Evolutionary conservation across 2,329 filamentous ascomycete genomes (phyloP).

Genomic region (Talaromyces piceae): DNA sequence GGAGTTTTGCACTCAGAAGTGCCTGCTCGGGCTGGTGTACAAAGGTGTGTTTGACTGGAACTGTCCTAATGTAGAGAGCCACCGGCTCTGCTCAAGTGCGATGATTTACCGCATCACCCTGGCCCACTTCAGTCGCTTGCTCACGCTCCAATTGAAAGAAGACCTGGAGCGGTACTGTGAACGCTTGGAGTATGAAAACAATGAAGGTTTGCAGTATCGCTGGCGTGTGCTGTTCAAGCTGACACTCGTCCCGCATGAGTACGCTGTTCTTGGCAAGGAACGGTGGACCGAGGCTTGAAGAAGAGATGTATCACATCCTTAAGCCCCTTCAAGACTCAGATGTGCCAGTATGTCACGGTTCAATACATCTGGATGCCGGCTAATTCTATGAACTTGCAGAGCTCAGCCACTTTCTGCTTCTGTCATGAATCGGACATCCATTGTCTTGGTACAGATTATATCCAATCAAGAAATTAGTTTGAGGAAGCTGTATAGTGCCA

Average conservation of each 20-base stretch:
- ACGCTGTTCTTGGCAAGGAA: not conserved
- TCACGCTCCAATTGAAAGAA: constrained; percentile 21
- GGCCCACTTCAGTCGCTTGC: constrained; percentile 13
- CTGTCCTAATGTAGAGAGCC: not conserved
- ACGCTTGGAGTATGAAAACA: not conserved
- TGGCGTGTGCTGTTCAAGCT: not conserved
- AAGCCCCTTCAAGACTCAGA: not conserved
- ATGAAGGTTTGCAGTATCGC: constrained; percentile 4
- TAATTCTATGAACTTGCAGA: not conserved
- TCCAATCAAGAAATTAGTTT: no score
- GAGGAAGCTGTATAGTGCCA: no score
- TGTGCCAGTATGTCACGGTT: not conserved
- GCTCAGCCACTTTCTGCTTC: not conserved
- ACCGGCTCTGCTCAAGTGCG: not conserved
- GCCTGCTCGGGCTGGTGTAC: not conserved
- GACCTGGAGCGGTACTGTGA: constrained; percentile 20
- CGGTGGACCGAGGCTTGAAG: not conserved
- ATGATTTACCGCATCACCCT: constrained; percentile 13
- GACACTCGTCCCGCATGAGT: not conserved
- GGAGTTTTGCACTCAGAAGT: constrained; percentile 1
- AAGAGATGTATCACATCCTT: not conserved
- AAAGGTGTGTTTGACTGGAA: not conserved
- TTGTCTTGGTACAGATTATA: not conserved
- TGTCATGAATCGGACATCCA: not conserved
- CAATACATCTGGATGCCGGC: not conserved